Evolutionary conservation across 2,329 filamentous ascomycete species (phyloP), one percentile per base, ranked within the genome.

Genomic region (Pyrenophora graminea): DNA sequence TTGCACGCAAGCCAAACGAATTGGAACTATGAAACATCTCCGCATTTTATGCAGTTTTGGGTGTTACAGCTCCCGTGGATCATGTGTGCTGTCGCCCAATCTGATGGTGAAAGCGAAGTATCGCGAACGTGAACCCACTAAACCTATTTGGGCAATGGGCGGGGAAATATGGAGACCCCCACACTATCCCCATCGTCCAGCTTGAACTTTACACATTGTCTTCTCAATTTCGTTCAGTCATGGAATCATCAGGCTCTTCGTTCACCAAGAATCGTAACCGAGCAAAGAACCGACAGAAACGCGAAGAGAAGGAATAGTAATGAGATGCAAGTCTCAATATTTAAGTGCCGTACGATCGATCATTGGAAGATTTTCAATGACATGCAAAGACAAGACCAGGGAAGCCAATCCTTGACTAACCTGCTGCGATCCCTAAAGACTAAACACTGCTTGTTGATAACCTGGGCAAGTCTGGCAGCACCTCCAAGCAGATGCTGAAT

Each of bases 201-300:
- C 19, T 21, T 21, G 19, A 21, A 21, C 1, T 21, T 21, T 21
- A 21, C 5, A 21, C 19, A 21, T 21, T 21, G 5, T 21, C 19
- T 21, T 21, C 19, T 5, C 19, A 21, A 21, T 21, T 5, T 21
- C 19, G 5, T 21, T 21, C 19, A 21, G 5, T 21, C 19, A 21
- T 21, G 2, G 5, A 21, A 21, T 21, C 19, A 19, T 23, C 38
- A 32, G 19, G 31, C 6, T 36, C 39, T 5, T 38, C 17, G 21
- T 37, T 27, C 23, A 21, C 30, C 17, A 44, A 43, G 40, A 50
- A 39, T 12, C 39, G 36, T 27, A 41, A 47, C 27, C 45, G 30
- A n/a, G 48, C 36, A 27, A 50, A 45, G 18, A 39, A 50, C 18
- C 34, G 39, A 17, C 40, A 50, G 30, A 39, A 33, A 27, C 25